Base-by-base conservation (phyloP, 768 basidiomycete species). In the Lanmaoa pseudosensibilis region DNA sequence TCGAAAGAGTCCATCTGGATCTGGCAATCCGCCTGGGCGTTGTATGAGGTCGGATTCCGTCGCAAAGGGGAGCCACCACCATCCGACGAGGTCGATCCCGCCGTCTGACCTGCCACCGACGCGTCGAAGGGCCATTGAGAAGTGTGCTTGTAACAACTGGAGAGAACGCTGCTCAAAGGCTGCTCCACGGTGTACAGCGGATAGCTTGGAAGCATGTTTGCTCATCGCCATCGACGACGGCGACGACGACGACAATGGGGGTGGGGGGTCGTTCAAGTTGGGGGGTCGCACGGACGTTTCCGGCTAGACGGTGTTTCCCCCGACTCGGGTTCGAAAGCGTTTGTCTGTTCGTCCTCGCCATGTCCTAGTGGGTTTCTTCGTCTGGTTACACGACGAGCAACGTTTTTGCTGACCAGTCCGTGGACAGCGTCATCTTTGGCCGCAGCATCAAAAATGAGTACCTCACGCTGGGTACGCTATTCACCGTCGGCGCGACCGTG, bases 41-140 rank as follows among this genome's bases (percentile, higher is more conserved):
- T 19, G 25, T 0, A 16, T 18, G 21, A 16, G 7, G 0, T 27
- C 18, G 37, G 33, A 11, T 1, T 36, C 52, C 7, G 44, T 46
- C 8, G 60, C 49, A 36, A 60, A 46, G 27, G 90, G 93, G 5
- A 96, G 74, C 87, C 87, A 93, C 94, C 94, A 96, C 92, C 92
- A 95, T 16, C 94, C 94, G 51, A 87, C 69, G 21, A 96, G 77
- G 71, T 97, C 94, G 41, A 97, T 76, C 0, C 94, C 94, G 5
- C 94, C 92, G 68, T 96, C 94, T n/a, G 83, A 80, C 64, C 80
- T 84, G n/a, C 94, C 92, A 5, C 94, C 94, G 16, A 94, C 85
- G 49, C 85, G 83, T 45, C 73, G 78, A 5, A 95, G 78, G 2
- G 85, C 79, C 94, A 96, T 97, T 36, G 88, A 90, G 47, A 95